Evolutionary conservation across 139 green algal genomes (phyloP).

Genomic region (Deuterostichococcus epilithicus): DNA sequence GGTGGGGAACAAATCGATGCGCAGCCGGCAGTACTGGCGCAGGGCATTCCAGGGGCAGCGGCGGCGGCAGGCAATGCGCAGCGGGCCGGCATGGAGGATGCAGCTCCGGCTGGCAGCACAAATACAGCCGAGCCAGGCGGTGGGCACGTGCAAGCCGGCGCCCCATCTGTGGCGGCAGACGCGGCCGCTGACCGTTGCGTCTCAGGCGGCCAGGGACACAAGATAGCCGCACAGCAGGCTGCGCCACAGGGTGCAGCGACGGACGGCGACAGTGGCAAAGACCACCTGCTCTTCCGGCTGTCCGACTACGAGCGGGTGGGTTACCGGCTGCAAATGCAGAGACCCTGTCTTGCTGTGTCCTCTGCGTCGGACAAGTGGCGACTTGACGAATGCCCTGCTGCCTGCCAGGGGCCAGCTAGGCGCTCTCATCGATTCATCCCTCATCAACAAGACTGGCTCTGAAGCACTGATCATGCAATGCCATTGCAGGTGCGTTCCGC

Average conservation of each 20-base stretch:
- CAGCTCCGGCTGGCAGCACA: neutral
- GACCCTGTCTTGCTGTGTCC: neutral
- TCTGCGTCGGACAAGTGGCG: neutral
- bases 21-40: neutral
- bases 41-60: neutral
- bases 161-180: no score
- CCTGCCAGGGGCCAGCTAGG: neutral
- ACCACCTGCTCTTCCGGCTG: constrained; percentile 25
- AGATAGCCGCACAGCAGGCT: neutral
- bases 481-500: neutral
- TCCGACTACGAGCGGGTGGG: constrained; percentile 34
- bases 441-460: neutral
- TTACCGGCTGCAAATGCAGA: constrained; percentile 19
- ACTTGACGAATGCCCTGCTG: neutral
- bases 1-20: neutral
- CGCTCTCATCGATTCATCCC: neutral
- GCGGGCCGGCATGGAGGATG: neutral
- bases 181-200: no score
- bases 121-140: no score
- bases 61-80: no score
- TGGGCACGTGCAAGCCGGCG: no score
- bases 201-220: neutral
- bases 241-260: neutral
- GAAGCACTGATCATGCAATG: neutral
- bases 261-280: neutral